Conservation (phyloP, 2,329 filamentous ascomycete species). For the Pseudogymnoascus sp. region DNA sequence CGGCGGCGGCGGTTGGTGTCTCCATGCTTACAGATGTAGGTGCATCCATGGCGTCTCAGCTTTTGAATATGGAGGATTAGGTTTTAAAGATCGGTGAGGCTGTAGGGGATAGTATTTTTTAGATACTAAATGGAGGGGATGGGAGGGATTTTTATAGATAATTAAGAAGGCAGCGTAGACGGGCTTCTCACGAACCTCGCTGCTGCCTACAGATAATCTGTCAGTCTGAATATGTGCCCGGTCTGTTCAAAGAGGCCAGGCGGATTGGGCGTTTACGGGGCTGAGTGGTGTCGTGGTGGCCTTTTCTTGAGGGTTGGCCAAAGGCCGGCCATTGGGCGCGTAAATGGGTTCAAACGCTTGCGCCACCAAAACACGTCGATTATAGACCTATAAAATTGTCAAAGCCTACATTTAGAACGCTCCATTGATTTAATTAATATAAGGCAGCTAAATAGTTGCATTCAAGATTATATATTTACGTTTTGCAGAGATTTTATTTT, state of each 20-base stretch:
- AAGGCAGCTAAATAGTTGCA: neutral
- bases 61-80: no score
- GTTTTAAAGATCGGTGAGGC: neutral
- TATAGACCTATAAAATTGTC: neutral
- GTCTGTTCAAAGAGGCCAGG: neutral
- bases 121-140: neutral
- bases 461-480: neutral
- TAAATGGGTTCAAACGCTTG: neutral
- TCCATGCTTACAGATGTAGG: neutral
- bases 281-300: neutral
- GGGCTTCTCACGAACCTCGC: neutral
- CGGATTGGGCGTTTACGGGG: neutral
- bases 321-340: neutral
- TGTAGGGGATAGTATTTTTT: neutral
- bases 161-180: neutral
- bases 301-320: neutral
- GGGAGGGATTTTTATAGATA: neutral
- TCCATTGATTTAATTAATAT: neutral
- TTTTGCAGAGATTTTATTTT: neutral
- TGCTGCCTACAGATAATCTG: neutral
- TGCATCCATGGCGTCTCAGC: no score
- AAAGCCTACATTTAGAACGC: neutral
- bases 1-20: neutral
- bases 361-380: neutral
- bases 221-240: neutral